Evolutionary conservation across 441 rosid genomes (phyloP), one percentile per base, ranked within the genome.

Genomic region (Pelargonium australe): DNA sequence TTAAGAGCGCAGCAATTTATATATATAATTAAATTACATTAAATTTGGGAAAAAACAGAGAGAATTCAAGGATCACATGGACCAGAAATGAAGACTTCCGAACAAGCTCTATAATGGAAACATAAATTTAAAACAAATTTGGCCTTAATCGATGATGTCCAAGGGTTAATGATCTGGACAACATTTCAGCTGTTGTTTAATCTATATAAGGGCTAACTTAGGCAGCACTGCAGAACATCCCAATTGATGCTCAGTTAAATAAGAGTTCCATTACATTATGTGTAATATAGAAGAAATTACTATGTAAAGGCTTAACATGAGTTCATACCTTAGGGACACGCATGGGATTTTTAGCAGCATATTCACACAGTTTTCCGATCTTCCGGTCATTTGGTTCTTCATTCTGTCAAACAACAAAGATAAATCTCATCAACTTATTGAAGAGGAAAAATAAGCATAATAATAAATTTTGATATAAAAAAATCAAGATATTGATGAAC

Each of bases 351-450:
- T 82, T 88, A 43, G 86, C 85, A 43, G 86, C 96, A 85, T 91
- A 94, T 65, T 94, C 99, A 78, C 99, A 94, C 73, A 94, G 94
- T 82, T 88, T 94, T 70, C 90, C 91, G 12, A 89, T 90, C 75
- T 88, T 89, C 72, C 99, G 82, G 72, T 94, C 97, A 75, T 89
- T 90, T 43, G 96, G 91, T 75, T 86, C 88, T 57, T 85, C 90
- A 63, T 83, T 94, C 99, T 94, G 85, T 73, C 70, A 72, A 57
- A 0, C n/a, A 4, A 7, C 8, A 57, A 57, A 17, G 62, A 57
- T 57, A 14, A 57, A 57, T 57, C 25, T 9, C 62, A 19, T 20
- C 23, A 57, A 16, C 7, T 57, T 57, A 17, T 57, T 16, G 28
- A 57, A 16, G 62, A 17, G 25, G 11, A 23, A 10, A 8, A 19